Evolutionary conservation across 306 rosid species (phyloP).

Genomic region (Morella rubra): DNA sequence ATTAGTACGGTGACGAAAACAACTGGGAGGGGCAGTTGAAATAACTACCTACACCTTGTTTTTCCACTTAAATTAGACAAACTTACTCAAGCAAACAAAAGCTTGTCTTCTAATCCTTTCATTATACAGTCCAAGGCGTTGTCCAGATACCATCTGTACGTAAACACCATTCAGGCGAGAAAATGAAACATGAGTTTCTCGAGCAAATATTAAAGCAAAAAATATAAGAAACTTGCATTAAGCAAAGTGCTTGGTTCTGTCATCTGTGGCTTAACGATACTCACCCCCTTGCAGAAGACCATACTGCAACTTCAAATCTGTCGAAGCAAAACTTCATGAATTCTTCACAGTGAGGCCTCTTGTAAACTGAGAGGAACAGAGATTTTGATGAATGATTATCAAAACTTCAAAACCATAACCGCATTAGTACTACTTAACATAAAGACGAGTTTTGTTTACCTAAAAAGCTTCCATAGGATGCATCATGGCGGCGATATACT

Average conservation of each 20-base stretch:
- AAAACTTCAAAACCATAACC: background rate
- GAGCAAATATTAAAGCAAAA: background rate
- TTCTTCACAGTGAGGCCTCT: background rate
- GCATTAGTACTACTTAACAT: too few relatives aligned
- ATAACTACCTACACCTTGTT: too few relatives aligned
- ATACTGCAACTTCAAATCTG: conserved; percentile 44
- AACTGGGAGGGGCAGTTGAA: too few relatives aligned
- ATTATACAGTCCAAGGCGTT: conserved; percentile 31
- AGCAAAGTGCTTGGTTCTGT: too few relatives aligned
- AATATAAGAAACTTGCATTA: background rate
- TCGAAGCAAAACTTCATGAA: conserved; percentile 38
- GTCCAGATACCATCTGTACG: conserved; percentile 25
- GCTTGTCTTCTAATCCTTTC: conserved; percentile 20
- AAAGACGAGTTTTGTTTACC: conserved; percentile 6
- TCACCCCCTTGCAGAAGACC: conserved; percentile 46
- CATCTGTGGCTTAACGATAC: background rate
- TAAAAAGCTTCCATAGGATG: conserved; percentile 16
- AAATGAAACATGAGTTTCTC: background rate
- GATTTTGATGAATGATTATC: background rate
- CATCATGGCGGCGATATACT: conserved; percentile 9
- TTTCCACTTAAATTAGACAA: background rate
- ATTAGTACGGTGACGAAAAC: background rate
- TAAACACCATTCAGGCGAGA: background rate
- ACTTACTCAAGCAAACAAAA: conserved; percentile 38
- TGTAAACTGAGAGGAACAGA: background rate